Evolutionary conservation across 192 early-diverging fungal species (phyloP).

Genomic region (Coemansia sp.): DNA sequence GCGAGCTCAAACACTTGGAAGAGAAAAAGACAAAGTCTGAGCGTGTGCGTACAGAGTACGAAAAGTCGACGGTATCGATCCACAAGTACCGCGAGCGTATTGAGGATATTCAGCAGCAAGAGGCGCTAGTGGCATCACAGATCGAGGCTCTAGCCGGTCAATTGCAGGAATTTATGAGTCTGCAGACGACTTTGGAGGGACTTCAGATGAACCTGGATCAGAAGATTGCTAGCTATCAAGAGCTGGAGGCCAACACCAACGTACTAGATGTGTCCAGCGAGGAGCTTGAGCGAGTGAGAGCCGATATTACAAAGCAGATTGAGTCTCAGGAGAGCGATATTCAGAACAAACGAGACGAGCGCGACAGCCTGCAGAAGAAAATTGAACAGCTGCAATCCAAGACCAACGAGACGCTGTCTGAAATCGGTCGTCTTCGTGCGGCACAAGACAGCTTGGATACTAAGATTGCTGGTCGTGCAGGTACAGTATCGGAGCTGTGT

Average conservation of each 20-base stretch:
- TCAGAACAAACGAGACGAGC: conserved; percentile 21
- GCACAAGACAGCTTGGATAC: conserved; percentile 38
- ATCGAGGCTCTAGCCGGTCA: conserved; percentile 50
- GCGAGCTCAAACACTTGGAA: conserved; percentile 65
- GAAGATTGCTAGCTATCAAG: conserved; percentile 43
- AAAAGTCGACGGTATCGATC: conserved; percentile 48
- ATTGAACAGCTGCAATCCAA: conserved; percentile 15
- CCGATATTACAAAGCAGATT: conserved; percentile 36
- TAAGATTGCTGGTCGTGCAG: conserved; percentile 22
- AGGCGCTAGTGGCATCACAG: conserved; percentile 48
- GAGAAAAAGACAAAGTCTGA: conserved; percentile 72
- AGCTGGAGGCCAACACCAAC: conserved; percentile 48
- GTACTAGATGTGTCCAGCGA: conserved; percentile 56
- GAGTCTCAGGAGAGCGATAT: conserved; percentile 43
- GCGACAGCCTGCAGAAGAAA: conserved; percentile 18
- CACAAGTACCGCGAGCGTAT: conserved; percentile 47
- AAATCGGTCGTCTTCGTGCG: conserved; percentile 33
- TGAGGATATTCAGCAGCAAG: conserved; percentile 40
- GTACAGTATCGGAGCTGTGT: conserved; percentile 25
- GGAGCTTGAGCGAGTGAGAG: conserved; percentile 60
- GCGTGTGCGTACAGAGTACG: conserved; percentile 52
- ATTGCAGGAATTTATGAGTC: conserved; percentile 48
- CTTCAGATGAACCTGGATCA: conserved; percentile 44
- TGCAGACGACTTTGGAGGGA: conserved; percentile 41
- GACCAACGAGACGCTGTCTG: conserved; percentile 23